phyloP scores from a whole-genome alignment of 2,329 filamentous ascomycete genomes.

The Phyllosticta citriasiana region DNA sequence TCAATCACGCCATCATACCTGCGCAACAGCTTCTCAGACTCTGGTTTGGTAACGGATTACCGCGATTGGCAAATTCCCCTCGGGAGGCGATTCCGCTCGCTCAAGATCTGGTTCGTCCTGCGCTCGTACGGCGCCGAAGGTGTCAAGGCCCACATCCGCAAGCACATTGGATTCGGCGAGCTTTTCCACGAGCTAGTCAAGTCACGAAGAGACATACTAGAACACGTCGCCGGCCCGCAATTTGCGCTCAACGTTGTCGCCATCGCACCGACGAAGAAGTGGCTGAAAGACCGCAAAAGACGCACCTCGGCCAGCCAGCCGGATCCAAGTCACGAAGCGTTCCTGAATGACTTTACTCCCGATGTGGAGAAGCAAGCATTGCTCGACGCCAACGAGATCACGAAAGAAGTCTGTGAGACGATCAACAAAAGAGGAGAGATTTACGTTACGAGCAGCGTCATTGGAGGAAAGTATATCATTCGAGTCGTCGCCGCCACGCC shows the following conservation, averaged over 20 bases:
- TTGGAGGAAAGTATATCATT: slow-evolving; percentile 67
- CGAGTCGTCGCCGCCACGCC: slow-evolving; percentile 67
- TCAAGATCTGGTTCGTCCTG: slow-evolving; percentile 95
- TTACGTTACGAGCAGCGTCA: slow-evolving; percentile 69
- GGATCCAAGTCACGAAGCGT: slow-evolving; percentile 22
- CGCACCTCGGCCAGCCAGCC: slow-evolving; percentile 15
- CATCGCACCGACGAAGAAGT: slow-evolving; percentile 37
- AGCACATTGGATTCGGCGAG: slow-evolving; percentile 60
- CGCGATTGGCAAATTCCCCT: slow-evolving; percentile 96
- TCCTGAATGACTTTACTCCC: slow-evolving; percentile 23
- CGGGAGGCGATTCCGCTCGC: slow-evolving; percentile 72
- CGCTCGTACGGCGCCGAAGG: slow-evolving; percentile 71
- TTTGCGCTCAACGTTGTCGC: slow-evolving; percentile 78
- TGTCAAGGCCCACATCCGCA: slow-evolving; percentile 61
- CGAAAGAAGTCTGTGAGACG: slow-evolving; percentile 63
- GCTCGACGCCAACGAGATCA: slow-evolving; percentile 54
- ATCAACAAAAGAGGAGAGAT: slow-evolving; percentile 68
- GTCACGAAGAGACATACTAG: slow-evolving; percentile 58
- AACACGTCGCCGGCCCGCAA: slow-evolving; percentile 60
- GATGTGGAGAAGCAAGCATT: slow-evolving; percentile 31
- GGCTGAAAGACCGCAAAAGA: slow-evolving; percentile 8
- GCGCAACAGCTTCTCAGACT: slow-evolving; percentile 68
- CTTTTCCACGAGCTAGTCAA: slow-evolving; percentile 54
- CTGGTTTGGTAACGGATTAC: slow-evolving; percentile 83
- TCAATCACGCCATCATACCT: slow-evolving; percentile 75